Evolutionary conservation across 2,329 filamentous ascomycete species (phyloP), one percentile per base, ranked within the genome.

Genomic region (Phaeomoniella chlamydospora): DNA sequence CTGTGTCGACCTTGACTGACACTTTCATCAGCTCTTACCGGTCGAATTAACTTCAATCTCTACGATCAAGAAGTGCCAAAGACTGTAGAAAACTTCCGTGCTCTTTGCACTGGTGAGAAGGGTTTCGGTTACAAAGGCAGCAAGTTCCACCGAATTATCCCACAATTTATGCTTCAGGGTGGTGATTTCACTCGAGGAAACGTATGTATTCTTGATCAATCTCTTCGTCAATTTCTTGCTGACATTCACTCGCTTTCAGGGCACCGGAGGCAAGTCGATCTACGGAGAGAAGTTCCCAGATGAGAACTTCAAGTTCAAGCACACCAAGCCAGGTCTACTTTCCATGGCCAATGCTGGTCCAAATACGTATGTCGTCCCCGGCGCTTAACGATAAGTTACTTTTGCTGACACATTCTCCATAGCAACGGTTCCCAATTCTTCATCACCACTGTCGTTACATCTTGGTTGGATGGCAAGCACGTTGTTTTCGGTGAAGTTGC

Each of bases 161-260:
- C 81, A 50, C 62, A 84, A 39, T 93, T 93, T 74, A 93, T 93
- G 86, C 79, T 93, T 52, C 86, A 93, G 74, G 86, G 85, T 60
- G 85, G 85, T 73, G 85, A 93, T 73, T 92, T 92, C 70, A 92
- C 85, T 64, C 81, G 81, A 57, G 76, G 77, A 57, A 90, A 92
- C 65, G 86, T 93, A 70, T 61, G 82, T 65, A 31, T 15, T 15
- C 18, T 19, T 18, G 13, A 22, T 19, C 9, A 16, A 10, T 17
- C 31, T 12, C n/a, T 13, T 31, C 18, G 12, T 11, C 13, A 15
- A 5, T 35, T 17, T 15, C 17, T 9, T 26, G n/a, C 15, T 13
- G 11, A 17, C 11, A 18, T 29, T 37, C 4, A 37, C 44, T 32
- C 32, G 29, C 15, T 38, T 4, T 39, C 4, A 18, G 26, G 76